A percentile compares a stretch with the other conserved stretches of the same genome.
Evolutionary conservation across 2,329 filamentous ascomycete genomes (phyloP).

Genomic region (Ophiobolus disseminans): DNA sequence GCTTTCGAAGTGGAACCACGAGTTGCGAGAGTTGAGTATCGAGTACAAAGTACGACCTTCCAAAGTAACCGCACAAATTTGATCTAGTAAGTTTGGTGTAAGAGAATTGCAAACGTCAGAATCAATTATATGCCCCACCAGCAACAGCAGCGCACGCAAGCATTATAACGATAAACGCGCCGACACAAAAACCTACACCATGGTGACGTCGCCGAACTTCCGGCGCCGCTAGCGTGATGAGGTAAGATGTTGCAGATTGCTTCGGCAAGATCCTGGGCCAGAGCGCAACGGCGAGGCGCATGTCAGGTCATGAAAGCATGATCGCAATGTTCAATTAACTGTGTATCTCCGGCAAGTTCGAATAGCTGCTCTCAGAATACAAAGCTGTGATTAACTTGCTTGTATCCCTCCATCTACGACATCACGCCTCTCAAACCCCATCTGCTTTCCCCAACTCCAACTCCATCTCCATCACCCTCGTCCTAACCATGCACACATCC

Average conservation of each 20-base stretch:
- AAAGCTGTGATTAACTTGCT: no score
- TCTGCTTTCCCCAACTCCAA: neutral
- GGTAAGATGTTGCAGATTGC: constrained; percentile 30
- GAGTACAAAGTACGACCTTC: no score
- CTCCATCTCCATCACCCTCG: constrained; percentile 2
- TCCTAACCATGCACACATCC: constrained; percentile 2
- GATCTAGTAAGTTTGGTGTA: no score
- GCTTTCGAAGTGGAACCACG: no score
- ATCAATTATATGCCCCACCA: no score
- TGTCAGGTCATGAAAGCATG: constrained; percentile 12
- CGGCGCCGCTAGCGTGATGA: constrained; percentile 33
- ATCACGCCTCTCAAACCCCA: neutral
- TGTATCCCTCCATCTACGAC: no score
- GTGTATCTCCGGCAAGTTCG: no score
- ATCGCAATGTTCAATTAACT: neutral
- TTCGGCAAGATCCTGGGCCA: constrained; percentile 37
- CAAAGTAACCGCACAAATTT: no score
- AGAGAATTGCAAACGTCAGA: no score
- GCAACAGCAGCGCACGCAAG: constrained; percentile 20
- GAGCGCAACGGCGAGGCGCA: neutral
- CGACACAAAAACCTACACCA: constrained; percentile 30
- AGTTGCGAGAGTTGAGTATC: no score
- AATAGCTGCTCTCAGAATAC: no score
- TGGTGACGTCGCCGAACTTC: constrained; percentile 49
- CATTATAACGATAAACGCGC: constrained; percentile 34